Conservation (phyloP, 768 basidiomycete species). For the Lentinula lateritia region DNA sequence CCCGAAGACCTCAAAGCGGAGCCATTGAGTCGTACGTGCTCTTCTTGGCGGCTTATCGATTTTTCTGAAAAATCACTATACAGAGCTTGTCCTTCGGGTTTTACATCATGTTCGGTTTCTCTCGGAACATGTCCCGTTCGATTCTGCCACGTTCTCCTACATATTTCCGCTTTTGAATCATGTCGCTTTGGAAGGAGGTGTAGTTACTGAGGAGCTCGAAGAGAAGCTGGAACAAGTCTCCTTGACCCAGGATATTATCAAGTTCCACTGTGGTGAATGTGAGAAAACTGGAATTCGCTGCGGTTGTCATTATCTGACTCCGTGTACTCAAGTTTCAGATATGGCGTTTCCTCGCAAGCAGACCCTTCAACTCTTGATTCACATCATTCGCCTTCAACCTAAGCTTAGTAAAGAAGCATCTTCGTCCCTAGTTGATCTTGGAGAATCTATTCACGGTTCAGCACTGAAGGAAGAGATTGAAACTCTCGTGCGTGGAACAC, state of each 20-base stretch:
- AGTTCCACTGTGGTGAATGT: conserved; percentile 74
- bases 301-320: not conserved
- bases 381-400: conserved; percentile 72
- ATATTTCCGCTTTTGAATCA: conserved; percentile 67
- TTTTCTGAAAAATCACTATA: not conserved
- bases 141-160: conserved; percentile 83
- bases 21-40: conserved; percentile 50
- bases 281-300: conserved; percentile 19
- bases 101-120: conserved; percentile 79
- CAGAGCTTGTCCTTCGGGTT: conserved; percentile 78
- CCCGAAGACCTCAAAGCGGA: conserved; percentile 74
- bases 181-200: conserved; percentile 65
- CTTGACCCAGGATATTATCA: conserved; percentile 63
- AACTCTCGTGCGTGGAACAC: conserved; percentile 65
- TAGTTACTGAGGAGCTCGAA: conserved; percentile 61
- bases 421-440: conserved; percentile 73
- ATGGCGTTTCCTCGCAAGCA: conserved; percentile 67
- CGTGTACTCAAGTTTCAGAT: conserved; percentile 50
- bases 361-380: conserved; percentile 64
- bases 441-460: conserved; percentile 67
- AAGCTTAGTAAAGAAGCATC: conserved; percentile 80
- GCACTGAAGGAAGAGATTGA: conserved; percentile 58
- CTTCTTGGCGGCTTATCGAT: not conserved
- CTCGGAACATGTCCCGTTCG: conserved; percentile 77
- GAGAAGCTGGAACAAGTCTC: conserved; percentile 75